Evolutionary conservation across 164 flowering plant species (phyloP).

Genomic region (Houttuynia cordata): DNA sequence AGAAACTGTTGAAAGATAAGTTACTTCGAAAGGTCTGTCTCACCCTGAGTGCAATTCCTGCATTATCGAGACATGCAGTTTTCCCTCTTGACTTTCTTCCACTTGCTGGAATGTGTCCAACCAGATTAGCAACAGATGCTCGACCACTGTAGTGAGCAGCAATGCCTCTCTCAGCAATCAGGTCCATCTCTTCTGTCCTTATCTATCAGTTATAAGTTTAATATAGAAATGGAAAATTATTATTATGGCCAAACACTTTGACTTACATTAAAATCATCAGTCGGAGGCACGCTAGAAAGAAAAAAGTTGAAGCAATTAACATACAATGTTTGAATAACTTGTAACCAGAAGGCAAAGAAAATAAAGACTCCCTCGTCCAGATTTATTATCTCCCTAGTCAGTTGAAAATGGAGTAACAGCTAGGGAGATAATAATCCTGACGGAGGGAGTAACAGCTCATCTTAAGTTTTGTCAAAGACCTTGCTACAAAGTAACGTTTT

Average conservation of each 20-base stretch:
- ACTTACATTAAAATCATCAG: too few relatives aligned
- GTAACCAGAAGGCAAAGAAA: too few relatives aligned
- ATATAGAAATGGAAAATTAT: not conserved
- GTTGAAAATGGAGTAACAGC: too few relatives aligned
- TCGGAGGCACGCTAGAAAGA: too few relatives aligned
- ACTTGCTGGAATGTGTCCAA: slow-evolving; percentile 42
- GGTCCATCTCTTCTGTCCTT: slow-evolving; percentile 94
- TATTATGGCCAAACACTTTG: too few relatives aligned
- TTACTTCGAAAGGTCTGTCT: slow-evolving; percentile 2
- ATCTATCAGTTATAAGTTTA: slow-evolving; percentile 38
- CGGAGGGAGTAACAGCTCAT: not conserved
- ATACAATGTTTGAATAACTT: too few relatives aligned
- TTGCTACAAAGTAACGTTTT: not conserved
- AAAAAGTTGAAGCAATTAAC: too few relatives aligned
- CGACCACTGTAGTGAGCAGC: slow-evolving; percentile 95
- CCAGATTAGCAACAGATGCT: slow-evolving; percentile 48
- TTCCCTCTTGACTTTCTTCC: slow-evolving; percentile 60
- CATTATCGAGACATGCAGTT: slow-evolving; percentile 63
- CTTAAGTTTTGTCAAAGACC: not conserved
- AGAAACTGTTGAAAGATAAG: not conserved
- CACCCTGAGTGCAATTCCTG: slow-evolving; percentile 93
- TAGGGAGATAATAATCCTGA: too few relatives aligned
- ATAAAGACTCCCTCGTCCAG: too few relatives aligned
- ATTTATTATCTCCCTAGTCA: too few relatives aligned
- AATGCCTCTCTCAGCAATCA: slow-evolving; percentile 96